phyloP scores from a whole-genome alignment of 495 filamentous ascomycete species.

The Lasiosphaeria miniovina region DNA sequence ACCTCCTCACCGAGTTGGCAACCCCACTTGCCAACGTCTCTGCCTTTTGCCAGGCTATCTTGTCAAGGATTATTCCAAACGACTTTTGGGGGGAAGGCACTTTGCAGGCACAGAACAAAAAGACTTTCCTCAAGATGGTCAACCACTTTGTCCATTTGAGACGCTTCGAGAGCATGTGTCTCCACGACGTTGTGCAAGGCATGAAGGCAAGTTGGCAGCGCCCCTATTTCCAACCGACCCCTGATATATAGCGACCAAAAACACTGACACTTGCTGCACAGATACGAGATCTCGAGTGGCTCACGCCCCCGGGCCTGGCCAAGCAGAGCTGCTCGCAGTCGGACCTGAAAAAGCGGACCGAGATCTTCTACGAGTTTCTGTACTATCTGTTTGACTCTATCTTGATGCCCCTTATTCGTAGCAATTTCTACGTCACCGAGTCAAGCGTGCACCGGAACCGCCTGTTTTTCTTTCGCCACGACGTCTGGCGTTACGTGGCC shows the following conservation, averaged over 20 bases:
- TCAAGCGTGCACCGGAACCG: constrained; percentile 75
- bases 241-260: neutral
- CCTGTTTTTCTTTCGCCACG: constrained; percentile 92
- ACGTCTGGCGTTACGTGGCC: constrained; percentile 76
- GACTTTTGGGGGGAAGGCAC: constrained; percentile 68
- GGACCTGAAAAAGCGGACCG: constrained; percentile 71
- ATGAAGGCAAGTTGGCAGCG: constrained; percentile 58
- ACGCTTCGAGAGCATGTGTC: constrained; percentile 73
- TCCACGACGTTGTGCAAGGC: constrained; percentile 74
- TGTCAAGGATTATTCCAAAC: constrained; percentile 70
- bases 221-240: neutral
- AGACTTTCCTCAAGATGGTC: constrained; percentile 59
- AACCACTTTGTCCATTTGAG: constrained; percentile 74
- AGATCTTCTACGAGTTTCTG: constrained; percentile 79
- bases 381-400: constrained; percentile 94
- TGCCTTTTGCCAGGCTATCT: constrained; percentile 78
- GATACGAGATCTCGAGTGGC: constrained; percentile 70
- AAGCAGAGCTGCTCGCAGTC: constrained; percentile 59
- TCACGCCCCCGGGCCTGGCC: constrained; percentile 49
- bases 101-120: constrained; percentile 55
- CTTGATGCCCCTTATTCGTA: constrained; percentile 79
- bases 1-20: constrained; percentile 63
- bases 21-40: constrained; percentile 70
- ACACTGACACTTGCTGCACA: constrained; percentile 27
- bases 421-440: constrained; percentile 93